Evolutionary conservation across 768 basidiomycete genomes (phyloP), one percentile per base, ranked within the genome.

Genomic region (Trichaptum fuscoviolaceum): DNA sequence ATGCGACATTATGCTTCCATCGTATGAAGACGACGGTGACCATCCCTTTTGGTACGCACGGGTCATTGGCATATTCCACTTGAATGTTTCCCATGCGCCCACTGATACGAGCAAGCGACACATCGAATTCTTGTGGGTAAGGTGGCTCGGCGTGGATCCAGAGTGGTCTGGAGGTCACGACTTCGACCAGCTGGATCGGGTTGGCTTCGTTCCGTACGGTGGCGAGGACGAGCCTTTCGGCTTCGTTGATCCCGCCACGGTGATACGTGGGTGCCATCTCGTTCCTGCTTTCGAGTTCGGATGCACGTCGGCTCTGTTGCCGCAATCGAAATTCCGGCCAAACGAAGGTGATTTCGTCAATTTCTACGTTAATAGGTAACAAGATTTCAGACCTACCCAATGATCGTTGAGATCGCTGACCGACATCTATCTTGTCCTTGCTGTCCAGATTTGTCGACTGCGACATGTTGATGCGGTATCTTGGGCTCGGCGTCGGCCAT

Each of bases 21-120:
- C 42, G 12, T 20, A 52, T 52, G 42, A 71, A 0, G 64, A 42
- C n/a, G 62, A 62, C 17, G 62, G 63, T 0, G 67, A 35, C 1
- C 69, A 81, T 62, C 78, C 78, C 0, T 74, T 72, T 63, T 73
- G 75, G 78, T 83, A 83, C 72, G 71, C 75, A 17, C 20, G 73
- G 35, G 59, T 76, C 20, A 68, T 78, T 57, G 68, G 75, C 0
- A 63, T 81, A 17, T 75, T 71, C 60, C 78, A 79, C 66, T 73
- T 62, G 61, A 60, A 68, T 26, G 74, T 76, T 1, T 23, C 63
- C 0, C 66, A 73, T 36, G 17, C 34, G 0, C 23, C 64, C 12
- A 36, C 17, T 9, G 26, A 57, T n/a, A 25, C 17, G 0, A 10
- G 24, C 0, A 63, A 72, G 15, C 18, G 34, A 20, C 64, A 64